Evolutionary conservation across 1,139 yeast species (phyloP).

Genomic region (Saccharomyces hybrid): DNA sequence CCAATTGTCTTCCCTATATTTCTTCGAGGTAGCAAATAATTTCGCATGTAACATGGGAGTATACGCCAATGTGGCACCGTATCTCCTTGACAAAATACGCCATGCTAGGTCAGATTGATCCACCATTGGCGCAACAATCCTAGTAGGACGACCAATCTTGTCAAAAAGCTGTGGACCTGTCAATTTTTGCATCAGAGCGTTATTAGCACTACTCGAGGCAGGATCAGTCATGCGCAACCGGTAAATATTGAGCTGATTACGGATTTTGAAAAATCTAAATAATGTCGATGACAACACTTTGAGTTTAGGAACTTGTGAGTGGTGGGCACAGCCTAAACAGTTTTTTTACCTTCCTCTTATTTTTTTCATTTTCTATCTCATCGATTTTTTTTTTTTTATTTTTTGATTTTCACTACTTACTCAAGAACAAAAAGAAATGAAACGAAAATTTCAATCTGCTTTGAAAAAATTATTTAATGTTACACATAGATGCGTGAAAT

Average conservation of each 20-base stretch:
- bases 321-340: background rate
- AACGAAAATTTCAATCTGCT: background rate
- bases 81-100: constrained; percentile 77
- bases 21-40: constrained; percentile 74
- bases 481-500: background rate
- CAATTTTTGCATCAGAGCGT: constrained; percentile 19
- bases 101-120: constrained; percentile 95
- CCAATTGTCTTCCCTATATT: constrained; percentile 76
- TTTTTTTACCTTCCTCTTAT: background rate
- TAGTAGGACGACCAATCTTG: constrained; percentile 64
- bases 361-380: too few relatives aligned
- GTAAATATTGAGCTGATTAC: background rate
- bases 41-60: constrained; percentile 97
- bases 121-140: constrained; percentile 97
- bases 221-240: background rate
- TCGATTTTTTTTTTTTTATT: too few relatives aligned
- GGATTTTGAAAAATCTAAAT: background rate
- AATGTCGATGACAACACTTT: background rate
- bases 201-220: constrained; percentile 1
- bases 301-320: background rate
- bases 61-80: constrained; percentile 91
- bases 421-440: background rate
- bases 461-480: background rate
- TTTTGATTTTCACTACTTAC: too few relatives aligned
- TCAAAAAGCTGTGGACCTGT: constrained; percentile 67